Base-by-base conservation (phyloP, 441 rosid species). In the Theobroma grandiflorum region DNA sequence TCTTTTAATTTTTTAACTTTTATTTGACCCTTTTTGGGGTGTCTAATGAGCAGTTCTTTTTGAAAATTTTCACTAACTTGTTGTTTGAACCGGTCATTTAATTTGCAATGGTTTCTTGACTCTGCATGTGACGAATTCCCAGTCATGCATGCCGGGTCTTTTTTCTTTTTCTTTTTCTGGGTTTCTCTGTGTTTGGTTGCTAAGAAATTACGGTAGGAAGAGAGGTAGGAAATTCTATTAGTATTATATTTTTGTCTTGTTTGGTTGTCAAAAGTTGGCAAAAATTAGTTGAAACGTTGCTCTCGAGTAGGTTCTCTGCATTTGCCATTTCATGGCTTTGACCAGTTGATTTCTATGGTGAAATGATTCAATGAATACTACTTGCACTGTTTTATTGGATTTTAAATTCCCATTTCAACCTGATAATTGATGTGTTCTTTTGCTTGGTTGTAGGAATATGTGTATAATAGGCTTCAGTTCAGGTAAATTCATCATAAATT, bases 381-480 rank as follows among this genome's bases (percentile, higher is more conserved):
- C n/a, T 38, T 33, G 2, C 64, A 37, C 76, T 72, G 64, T 47
- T 49, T 79, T 45, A 73, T 75, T 69, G 22, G 33, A 72, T 49
- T 70, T 71, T 38, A 40, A 65, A 15, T 31, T 18, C 62, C 18
- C 70, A 11, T 10, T 26, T 74, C 45, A 16, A 45, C 40, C 37
- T 52, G 76, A 66, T 76, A 6, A 63, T 50, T 80, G 78, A 67
- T 40, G 20, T 57, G 66, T 80, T 81, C 66, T 69, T 61, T 33
- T 81, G 49, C 52, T 80, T 58, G 77, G 67, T 82, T 85, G 72
- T 89, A 95, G 98, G 98, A 95, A 83, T 95, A 93, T 83, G 98
- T 95, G 6, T 95, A 95, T 86, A 93, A 95, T 80, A 90, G 97
- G 85, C 95, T 95, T 9, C 89, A 92, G 12, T 93, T 95, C 81